Conservation (phyloP, 2,329 filamentous ascomycete genomes). For the Verticillium tricorpus region DNA sequence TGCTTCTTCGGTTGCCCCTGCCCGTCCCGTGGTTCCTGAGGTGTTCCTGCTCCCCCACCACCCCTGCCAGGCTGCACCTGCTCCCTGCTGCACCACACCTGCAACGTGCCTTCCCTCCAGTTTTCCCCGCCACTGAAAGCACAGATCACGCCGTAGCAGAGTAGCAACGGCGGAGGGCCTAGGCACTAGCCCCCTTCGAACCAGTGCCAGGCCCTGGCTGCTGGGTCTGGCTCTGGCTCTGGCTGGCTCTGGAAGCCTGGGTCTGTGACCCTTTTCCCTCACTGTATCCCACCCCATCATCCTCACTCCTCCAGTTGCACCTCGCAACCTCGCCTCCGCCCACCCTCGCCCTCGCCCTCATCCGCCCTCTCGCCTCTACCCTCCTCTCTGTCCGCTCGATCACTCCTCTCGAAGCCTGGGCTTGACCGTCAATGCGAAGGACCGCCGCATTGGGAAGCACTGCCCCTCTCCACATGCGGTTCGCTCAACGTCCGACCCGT, state of each 20-base stretch:
- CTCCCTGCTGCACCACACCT: background rate
- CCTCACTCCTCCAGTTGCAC: background rate
- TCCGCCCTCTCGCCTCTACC: background rate
- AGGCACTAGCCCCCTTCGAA: background rate
- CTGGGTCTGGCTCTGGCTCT: background rate
- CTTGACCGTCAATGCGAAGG: background rate
- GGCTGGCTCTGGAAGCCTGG: background rate
- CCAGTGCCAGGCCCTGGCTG: background rate
- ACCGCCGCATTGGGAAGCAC: background rate
- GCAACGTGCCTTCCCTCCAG: background rate
- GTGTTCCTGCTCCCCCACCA: background rate
- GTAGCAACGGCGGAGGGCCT: background rate
- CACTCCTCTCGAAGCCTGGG: background rate
- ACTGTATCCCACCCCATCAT: background rate
- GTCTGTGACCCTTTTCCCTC: background rate
- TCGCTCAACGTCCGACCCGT: background rate
- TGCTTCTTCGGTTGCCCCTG: background rate
- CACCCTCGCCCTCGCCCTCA: background rate
- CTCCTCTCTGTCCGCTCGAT: background rate
- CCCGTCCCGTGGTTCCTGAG: background rate
- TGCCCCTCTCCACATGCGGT: background rate
- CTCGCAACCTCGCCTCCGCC: background rate
- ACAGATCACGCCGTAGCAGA: background rate
- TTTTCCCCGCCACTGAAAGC: background rate
- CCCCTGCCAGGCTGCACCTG: background rate